phyloP scores from a whole-genome alignment of 1,284 basidiomycete genomes.

The Malassezia yamatoensis region DNA sequence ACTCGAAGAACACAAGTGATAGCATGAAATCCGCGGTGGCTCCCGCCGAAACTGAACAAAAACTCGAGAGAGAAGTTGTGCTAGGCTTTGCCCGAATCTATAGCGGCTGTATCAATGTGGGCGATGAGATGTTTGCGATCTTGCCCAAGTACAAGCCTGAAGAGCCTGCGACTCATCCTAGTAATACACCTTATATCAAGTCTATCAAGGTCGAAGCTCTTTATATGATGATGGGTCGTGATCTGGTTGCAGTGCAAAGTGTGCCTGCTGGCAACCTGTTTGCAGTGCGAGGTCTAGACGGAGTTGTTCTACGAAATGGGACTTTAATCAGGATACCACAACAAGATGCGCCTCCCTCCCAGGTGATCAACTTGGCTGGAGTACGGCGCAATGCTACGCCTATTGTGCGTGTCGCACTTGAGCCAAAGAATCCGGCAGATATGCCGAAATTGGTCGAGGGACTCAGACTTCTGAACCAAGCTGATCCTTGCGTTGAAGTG shows the following conservation, averaged over 20 bases:
- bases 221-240: conserved; percentile 97
- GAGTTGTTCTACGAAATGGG: conserved; percentile 78
- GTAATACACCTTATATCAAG: conserved; percentile 57
- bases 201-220: conserved; percentile 62
- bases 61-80: conserved; percentile 30
- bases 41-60: conserved; percentile 4
- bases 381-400: conserved; percentile 54
- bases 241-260: conserved; percentile 69
- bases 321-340: conserved; percentile 54
- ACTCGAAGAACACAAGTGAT: conserved; percentile 11
- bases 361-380: conserved; percentile 40
- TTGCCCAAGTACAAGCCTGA: conserved; percentile 79
- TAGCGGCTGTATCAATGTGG: conserved; percentile 68
- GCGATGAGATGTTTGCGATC: conserved; percentile 59
- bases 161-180: conserved; percentile 59
- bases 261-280: conserved; percentile 95
- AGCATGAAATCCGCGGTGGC: neutral
- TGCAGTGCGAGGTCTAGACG: conserved; percentile 79
- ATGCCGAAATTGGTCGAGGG: conserved; percentile 84
- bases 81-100: conserved; percentile 85
- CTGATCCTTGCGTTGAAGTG: conserved; percentile 93
- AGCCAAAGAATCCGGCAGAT: conserved; percentile 72
- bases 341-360: neutral
- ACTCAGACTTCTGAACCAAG: conserved; percentile 78
- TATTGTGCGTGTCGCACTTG: conserved; percentile 89